Evolutionary conservation across 177 flowering plant genomes (phyloP).

Genomic region (Vitis hybrid): DNA sequence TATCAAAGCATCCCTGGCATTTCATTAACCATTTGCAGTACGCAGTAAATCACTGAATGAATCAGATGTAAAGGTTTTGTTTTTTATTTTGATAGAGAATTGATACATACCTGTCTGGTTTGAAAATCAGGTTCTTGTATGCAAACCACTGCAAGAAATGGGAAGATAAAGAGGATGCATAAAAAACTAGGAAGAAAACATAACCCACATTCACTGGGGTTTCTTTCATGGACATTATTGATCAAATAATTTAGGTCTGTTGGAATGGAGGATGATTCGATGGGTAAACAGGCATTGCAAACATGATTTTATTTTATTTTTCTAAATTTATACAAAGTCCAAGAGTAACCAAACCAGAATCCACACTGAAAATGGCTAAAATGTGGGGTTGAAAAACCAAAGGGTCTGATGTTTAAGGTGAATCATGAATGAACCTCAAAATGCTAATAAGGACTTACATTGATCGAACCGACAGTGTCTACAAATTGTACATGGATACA

Average conservation of each 20-base stretch:
- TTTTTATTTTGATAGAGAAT: background rate
- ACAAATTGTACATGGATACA: background rate
- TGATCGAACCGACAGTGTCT: background rate
- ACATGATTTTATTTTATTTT: background rate
- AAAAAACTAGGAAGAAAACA: background rate
- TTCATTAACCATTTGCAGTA: background rate
- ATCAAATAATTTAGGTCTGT: background rate
- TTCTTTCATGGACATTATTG: too few species aligned
- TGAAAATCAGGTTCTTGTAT: constrained; percentile 69
- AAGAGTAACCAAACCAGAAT: too few species aligned
- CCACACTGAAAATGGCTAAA: too few species aligned
- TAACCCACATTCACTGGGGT: background rate
- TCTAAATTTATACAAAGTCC: background rate
- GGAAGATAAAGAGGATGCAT: background rate
- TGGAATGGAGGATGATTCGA: background rate
- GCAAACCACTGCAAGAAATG: constrained; percentile 76
- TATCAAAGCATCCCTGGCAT: constrained; percentile 71
- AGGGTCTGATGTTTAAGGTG: too few species aligned
- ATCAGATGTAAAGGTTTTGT: too few species aligned
- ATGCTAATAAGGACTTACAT: too few species aligned
- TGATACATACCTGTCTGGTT: constrained; percentile 71
- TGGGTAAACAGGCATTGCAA: background rate
- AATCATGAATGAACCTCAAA: too few species aligned
- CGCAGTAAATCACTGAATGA: background rate
- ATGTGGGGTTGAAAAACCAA: too few species aligned